These are phyloP conservation scores for Cercospora nicotianae DNA, from an alignment of 2,329 filamentous ascomycete genomes.

Conservation along the genomic window DNA sequence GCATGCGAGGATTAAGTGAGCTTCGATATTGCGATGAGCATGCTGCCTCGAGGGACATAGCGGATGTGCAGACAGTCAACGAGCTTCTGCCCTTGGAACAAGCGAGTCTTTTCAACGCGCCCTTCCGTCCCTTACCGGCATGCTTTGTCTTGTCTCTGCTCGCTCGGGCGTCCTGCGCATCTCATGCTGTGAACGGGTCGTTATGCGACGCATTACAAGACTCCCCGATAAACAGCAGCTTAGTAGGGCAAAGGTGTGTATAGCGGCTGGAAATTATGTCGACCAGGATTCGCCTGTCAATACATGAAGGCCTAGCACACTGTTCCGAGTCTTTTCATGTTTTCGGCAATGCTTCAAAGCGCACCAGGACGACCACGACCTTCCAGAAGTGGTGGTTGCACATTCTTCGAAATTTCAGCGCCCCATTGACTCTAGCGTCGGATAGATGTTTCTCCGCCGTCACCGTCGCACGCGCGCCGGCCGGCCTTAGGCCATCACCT, in stretches of 20 bases:
- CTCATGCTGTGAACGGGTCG: not conserved
- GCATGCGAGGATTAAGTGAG: not conserved
- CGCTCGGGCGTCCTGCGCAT: not conserved
- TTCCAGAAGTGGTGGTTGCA: not conserved
- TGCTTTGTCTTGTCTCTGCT: not conserved
- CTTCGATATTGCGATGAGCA: not conserved
- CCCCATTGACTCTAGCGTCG: not conserved
- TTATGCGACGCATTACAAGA: not conserved
- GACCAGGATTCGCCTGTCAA: not conserved
- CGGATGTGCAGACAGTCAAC: not conserved
- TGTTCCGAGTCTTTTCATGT: not conserved
- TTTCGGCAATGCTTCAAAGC: not conserved
- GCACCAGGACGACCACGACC: not conserved
- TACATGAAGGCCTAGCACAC: not conserved
- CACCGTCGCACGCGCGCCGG: not conserved
- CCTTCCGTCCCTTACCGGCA: not conserved
- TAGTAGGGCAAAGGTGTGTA: not conserved
- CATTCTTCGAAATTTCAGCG: not conserved
- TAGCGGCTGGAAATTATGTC: not conserved
- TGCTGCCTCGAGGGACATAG: not conserved
- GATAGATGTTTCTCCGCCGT: not conserved
- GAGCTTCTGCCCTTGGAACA: not conserved
- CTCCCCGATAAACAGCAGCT: not conserved
- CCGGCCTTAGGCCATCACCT: not conserved
- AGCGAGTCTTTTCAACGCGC: not conserved